Evolutionary conservation across 192 early-diverging fungal species (phyloP).

Genomic region (Linderina pennispora): DNA sequence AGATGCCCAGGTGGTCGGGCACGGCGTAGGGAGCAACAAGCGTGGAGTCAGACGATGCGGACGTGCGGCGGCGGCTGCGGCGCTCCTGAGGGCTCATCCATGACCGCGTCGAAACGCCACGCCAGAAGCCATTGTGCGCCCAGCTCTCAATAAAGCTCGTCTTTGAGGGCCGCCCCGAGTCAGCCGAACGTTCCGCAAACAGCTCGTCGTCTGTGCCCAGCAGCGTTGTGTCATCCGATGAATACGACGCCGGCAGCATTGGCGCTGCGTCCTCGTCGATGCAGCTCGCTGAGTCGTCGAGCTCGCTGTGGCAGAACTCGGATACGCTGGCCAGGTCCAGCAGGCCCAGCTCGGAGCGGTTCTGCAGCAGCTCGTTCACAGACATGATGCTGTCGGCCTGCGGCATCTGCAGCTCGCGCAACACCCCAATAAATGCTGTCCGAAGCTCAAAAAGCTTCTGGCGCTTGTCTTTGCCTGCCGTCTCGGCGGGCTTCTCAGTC

Average conservation of each 20-base stretch:
- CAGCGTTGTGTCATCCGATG: constrained; percentile 19
- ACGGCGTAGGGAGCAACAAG: constrained; percentile 1
- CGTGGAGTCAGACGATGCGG: constrained; percentile 20
- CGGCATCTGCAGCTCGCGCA: constrained; percentile 29
- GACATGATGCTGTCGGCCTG: constrained; percentile 25
- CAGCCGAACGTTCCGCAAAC: neutral
- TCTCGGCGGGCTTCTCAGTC: no score
- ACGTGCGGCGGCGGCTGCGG: constrained; percentile 9
- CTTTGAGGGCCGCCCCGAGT: neutral
- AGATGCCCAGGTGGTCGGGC: constrained; percentile 28
- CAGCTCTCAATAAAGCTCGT: constrained; percentile 19
- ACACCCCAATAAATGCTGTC: constrained; percentile 8
- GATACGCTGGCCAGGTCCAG: constrained; percentile 11
- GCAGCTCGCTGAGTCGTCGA: no score
- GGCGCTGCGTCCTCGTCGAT: neutral
- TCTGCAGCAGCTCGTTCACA: constrained; percentile 23
- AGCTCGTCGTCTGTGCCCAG: neutral
- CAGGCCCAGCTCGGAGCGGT: constrained; percentile 29
- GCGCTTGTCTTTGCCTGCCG: neutral
- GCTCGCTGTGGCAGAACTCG: constrained; percentile 2
- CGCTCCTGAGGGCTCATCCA: constrained; percentile 1
- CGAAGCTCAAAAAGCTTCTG: constrained; percentile 11
- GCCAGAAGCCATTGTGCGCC: constrained; percentile 25
- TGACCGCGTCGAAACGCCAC: constrained; percentile 17
- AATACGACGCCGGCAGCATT: constrained; percentile 28